phyloP scores from a whole-genome alignment of 257 asterid genomes.

The Cruciata laevipes region DNA sequence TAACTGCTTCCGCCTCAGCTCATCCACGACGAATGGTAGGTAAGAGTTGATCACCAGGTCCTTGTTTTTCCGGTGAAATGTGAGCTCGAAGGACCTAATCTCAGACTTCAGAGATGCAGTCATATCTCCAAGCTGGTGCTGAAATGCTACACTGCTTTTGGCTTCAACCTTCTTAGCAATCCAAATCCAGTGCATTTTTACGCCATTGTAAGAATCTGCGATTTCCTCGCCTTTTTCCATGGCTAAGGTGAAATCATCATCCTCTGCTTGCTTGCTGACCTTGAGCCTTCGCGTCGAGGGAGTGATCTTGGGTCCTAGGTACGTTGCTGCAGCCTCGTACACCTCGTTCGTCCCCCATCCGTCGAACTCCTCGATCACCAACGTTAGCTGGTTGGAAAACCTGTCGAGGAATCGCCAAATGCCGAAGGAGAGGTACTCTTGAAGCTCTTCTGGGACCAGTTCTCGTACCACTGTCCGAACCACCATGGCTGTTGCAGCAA shows the following conservation, averaged over 20 bases:
- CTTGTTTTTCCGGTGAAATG: conserved; percentile 40
- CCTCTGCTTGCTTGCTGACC: conserved; percentile 48
- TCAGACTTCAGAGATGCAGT: conserved; percentile 34
- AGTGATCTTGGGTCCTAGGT: conserved; percentile 40
- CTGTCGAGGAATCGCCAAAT: conserved; percentile 25
- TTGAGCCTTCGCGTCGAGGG: conserved; percentile 41
- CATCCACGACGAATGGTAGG: conserved; percentile 31
- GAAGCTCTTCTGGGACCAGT: conserved; percentile 35
- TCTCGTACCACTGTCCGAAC: conserved; percentile 39
- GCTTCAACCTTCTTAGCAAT: conserved; percentile 17
- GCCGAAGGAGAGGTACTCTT: conserved; percentile 37
- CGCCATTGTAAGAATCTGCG: conserved; percentile 29
- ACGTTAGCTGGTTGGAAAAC: conserved; percentile 42
- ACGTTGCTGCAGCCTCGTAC: conserved; percentile 50
- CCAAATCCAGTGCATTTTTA: conserved; percentile 53
- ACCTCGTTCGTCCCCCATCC: conserved; percentile 43
- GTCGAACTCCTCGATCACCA: conserved; percentile 53
- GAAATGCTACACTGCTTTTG: neutral
- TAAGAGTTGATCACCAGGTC: conserved; percentile 34
- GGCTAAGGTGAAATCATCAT: conserved; percentile 28
- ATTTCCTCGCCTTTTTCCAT: conserved; percentile 43
- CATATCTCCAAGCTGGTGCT: conserved; percentile 31
- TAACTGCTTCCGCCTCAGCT: conserved; percentile 26
- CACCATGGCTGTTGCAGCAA: conserved; percentile 50
- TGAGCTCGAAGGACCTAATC: conserved; percentile 49